Percentiles rank a stretch among this genome's conserved stretches.
These are phyloP conservation scores for Phytophthora multivora DNA, from an alignment of 352 stramenopile genomes.

Conservation along the genomic window DNA sequence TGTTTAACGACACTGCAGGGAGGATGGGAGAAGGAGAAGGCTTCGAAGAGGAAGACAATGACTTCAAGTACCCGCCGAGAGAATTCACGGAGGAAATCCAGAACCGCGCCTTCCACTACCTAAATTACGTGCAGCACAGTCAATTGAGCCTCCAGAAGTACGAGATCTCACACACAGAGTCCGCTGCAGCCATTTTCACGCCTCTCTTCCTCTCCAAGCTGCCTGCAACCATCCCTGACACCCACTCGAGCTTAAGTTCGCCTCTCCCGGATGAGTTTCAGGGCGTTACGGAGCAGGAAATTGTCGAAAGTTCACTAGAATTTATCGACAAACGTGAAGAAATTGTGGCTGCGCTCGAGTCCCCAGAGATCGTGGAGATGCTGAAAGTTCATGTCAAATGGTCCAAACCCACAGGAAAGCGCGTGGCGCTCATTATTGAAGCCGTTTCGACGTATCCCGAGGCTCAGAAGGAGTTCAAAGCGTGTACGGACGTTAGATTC, in stretches of 20 bases:
- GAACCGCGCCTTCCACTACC: slow-evolving; percentile 30
- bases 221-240: slow-evolving; percentile 22
- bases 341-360: slow-evolving; percentile 31
- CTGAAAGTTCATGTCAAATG: slow-evolving; percentile 81
- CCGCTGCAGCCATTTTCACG: slow-evolving; percentile 53
- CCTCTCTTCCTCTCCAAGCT: slow-evolving; percentile 45
- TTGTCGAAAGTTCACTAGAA: slow-evolving; percentile 44
- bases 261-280: slow-evolving; percentile 7
- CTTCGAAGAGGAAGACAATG: slow-evolving; percentile 7
- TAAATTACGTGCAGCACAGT: slow-evolving; percentile 59
- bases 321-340: slow-evolving; percentile 38
- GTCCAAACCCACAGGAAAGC: slow-evolving; percentile 71
- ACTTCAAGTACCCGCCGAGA: slow-evolving; percentile 26
- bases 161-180: slow-evolving; percentile 65
- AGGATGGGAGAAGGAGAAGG: slow-evolving; percentile 15
- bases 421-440: slow-evolving; percentile 66
- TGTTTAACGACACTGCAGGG: slow-evolving; percentile 60
- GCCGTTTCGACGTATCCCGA: slow-evolving; percentile 59
- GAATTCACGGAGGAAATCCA: slow-evolving; percentile 44
- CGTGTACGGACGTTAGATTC: not conserved
- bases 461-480: not conserved
- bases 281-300: slow-evolving; percentile 27
- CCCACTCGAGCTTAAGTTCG: slow-evolving; percentile 6
- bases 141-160: slow-evolving; percentile 42
- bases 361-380: slow-evolving; percentile 64